phyloP scores from a whole-genome alignment of 2,329 filamentous ascomycete genomes.

The Lasiodiplodia gonubiensis region DNA sequence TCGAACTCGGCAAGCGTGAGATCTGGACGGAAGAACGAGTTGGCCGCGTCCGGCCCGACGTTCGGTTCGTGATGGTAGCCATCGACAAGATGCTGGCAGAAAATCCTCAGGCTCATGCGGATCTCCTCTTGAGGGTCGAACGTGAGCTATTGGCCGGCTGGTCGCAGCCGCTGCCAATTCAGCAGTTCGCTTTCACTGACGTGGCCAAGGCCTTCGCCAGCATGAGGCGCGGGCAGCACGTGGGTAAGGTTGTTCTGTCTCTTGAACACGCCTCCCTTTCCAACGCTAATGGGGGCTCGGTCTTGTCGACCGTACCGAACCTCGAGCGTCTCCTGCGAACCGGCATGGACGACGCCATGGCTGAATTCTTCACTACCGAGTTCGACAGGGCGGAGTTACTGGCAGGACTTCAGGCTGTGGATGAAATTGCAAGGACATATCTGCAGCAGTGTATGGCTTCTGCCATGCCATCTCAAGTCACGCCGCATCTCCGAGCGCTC shows the following conservation, averaged over 20 bases:
- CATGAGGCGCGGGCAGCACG: conserved; percentile 12
- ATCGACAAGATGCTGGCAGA: neutral
- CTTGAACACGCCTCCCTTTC: neutral
- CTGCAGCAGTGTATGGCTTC: neutral
- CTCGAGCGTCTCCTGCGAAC: neutral
- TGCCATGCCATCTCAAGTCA: neutral
- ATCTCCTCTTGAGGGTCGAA: neutral
- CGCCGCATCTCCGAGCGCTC: neutral
- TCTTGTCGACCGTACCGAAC: neutral
- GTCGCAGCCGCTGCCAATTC: neutral
- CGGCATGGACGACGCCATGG: neutral
- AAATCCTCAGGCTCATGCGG: neutral
- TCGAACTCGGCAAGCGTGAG: too few relatives aligned
- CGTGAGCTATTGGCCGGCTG: neutral
- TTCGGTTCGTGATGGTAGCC: neutral
- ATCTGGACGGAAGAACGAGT: too few relatives aligned
- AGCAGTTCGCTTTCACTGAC: neutral
- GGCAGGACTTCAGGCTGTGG: neutral
- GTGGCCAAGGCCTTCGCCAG: neutral
- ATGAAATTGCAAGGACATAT: too few relatives aligned
- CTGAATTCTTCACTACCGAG: neutral
- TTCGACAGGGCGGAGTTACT: neutral
- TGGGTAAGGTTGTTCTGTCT: conserved; percentile 33
- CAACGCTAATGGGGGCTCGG: neutral
- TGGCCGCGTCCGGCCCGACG: conserved; percentile 21